These are phyloP conservation scores for Paramecium bursaria DNA, from an alignment of 73 alveolate genomes.

Conservation along the genomic window DNA sequence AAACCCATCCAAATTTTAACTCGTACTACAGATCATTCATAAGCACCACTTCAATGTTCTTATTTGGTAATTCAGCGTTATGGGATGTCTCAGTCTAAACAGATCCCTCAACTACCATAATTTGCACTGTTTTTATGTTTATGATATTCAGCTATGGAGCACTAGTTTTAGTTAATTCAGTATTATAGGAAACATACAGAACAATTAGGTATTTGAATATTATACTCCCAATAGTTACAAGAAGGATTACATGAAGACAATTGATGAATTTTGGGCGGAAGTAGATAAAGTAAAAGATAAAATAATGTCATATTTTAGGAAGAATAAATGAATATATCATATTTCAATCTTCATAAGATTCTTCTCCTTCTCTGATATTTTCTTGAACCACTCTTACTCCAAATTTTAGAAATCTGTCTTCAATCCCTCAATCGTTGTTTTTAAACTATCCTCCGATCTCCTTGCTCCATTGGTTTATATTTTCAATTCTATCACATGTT, in stretches of 20 bases:
- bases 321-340: too few species aligned
- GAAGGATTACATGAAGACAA: conserved; percentile 7
- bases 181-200: conserved; percentile 12
- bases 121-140: background rate
- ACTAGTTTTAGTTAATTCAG: conserved; percentile 32
- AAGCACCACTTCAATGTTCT: conserved; percentile 22
- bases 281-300: background rate
- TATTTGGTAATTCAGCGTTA: conserved; percentile 22
- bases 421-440: too few species aligned
- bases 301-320: too few species aligned
- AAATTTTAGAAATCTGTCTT: too few species aligned
- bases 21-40: conserved; percentile 18
- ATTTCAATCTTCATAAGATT: too few species aligned
- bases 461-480: background rate
- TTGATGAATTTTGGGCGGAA: conserved; percentile 27
- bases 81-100: conserved; percentile 5
- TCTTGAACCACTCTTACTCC: too few species aligned
- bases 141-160: conserved; percentile 16
- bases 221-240: background rate
- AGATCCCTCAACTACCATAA: conserved; percentile 6
- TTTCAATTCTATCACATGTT: background rate
- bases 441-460: too few species aligned
- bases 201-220: conserved; percentile 13
- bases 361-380: too few species aligned
- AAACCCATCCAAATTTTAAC: background rate